Conservation (phyloP, 352 stramenopile genomes). For the Phytopythium oedochilum region DNA sequence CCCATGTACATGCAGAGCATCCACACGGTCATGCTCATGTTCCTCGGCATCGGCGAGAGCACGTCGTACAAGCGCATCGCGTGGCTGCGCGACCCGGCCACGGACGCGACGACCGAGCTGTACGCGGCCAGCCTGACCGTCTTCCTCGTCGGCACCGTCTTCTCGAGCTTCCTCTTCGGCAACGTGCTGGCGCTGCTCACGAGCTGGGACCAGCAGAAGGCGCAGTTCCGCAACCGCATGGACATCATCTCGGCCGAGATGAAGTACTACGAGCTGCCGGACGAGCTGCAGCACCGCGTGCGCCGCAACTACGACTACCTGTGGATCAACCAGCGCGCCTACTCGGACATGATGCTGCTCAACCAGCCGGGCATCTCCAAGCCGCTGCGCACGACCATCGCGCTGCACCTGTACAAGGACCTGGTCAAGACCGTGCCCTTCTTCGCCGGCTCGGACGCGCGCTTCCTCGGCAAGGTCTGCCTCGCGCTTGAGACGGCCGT, state of each 20-base stretch:
- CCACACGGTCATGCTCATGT: slow-evolving; percentile 76
- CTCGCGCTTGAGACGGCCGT: slow-evolving; percentile 72
- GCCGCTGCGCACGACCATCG: slow-evolving; percentile 68
- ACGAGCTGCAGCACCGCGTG: slow-evolving; percentile 68
- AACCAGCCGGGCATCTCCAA: slow-evolving; percentile 80
- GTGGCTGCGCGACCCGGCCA: slow-evolving; percentile 31
- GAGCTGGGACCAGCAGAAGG: slow-evolving; percentile 79
- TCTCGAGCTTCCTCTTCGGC: slow-evolving; percentile 73
- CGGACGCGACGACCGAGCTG: slow-evolving; percentile 36
- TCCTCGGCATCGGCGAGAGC: slow-evolving; percentile 67
- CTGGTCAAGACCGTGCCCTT: slow-evolving; percentile 75
- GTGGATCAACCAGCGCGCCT: slow-evolving; percentile 86
- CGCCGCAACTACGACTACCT: slow-evolving; percentile 82
- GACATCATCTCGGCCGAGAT: slow-evolving; percentile 82
- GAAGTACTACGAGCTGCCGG: slow-evolving; percentile 74
- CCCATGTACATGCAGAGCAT: slow-evolving; percentile 74
- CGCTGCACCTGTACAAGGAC: slow-evolving; percentile 77
- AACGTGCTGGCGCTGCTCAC: slow-evolving; percentile 76
- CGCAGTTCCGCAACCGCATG: slow-evolving; percentile 79
- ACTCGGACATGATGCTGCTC: slow-evolving; percentile 82
- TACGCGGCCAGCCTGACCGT: slow-evolving; percentile 65
- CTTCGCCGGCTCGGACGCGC: slow-evolving; percentile 67
- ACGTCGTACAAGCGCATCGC: slow-evolving; percentile 60
- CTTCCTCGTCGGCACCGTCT: slow-evolving; percentile 65
- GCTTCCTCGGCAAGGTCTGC: slow-evolving; percentile 76